Percentiles rank a stretch among this genome's conserved stretches.
Evolutionary conservation across 805 yeast genomes (phyloP).

Genomic region (Candida orba): DNA sequence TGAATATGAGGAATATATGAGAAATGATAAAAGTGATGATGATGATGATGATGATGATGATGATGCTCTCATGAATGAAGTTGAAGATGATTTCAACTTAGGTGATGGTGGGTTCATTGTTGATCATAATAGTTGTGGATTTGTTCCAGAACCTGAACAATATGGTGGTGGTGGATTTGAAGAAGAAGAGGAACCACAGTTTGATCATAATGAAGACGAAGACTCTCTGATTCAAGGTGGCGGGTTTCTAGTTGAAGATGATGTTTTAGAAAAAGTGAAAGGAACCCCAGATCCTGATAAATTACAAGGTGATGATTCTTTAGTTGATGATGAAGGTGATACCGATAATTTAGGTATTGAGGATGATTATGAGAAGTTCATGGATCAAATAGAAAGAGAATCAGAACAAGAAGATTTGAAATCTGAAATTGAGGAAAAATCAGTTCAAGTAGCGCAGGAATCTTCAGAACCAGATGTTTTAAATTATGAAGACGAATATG

Average conservation of each 20-base stretch:
- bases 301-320: no score
- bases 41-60: not conserved
- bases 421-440: not conserved
- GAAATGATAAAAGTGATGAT: conserved; percentile 13
- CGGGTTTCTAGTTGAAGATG: not conserved
- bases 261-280: not conserved
- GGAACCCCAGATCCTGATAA: not conserved
- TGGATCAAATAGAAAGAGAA: no score
- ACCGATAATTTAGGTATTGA: not conserved
- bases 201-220: not conserved
- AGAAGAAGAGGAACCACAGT: not conserved
- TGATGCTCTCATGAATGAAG: no score
- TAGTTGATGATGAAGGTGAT: no score
- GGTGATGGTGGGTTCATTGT: conserved; percentile 6
- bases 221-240: not conserved
- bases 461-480: not conserved
- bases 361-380: not conserved
- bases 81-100: not conserved
- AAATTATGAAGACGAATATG: conserved; percentile 15
- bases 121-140: conserved; percentile 7
- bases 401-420: no score
- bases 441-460: no score
- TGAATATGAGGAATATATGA: conserved; percentile 19
- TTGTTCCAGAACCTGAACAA: conserved; percentile 8
- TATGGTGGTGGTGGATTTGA: not conserved